Percentiles rank a stretch among this genome's conserved stretches.
Conservation (phyloP, 2,329 filamentous ascomycete genomes). For the Calcarisporium arbuscula region DNA sequence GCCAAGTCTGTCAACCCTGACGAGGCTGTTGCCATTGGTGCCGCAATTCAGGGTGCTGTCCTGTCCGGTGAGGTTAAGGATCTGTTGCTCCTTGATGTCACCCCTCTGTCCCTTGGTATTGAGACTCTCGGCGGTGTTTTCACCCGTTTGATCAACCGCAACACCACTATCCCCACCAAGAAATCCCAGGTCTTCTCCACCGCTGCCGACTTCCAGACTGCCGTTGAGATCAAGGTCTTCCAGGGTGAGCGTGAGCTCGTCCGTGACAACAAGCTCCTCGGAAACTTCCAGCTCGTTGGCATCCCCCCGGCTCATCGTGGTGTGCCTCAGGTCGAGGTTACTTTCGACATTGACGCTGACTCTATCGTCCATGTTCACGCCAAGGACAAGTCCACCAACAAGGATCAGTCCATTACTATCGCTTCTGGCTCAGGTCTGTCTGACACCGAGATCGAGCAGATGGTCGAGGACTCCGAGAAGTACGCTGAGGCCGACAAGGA, state of each 20-base stretch:
- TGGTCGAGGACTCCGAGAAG: conserved; percentile 97
- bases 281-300: conserved; percentile 98
- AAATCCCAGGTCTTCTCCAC: conserved; percentile 99
- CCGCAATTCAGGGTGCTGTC: conserved; percentile 93
- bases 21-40: conserved; percentile 96
- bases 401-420: conserved; percentile 99
- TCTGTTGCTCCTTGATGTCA: conserved; percentile 90
- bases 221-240: conserved; percentile 99
- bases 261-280: conserved; percentile 95
- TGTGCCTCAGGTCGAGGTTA: conserved; percentile 95
- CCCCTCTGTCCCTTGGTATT: conserved; percentile 93
- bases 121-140: conserved; percentile 98
- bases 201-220: conserved; percentile 95
- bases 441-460: conserved; percentile 88
- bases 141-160: conserved; percentile 96
- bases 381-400: conserved; percentile 98
- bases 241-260: conserved; percentile 99
- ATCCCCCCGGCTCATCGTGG: conserved; percentile 94
- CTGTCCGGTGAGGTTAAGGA: conserved; percentile 96
- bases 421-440: conserved; percentile 95
- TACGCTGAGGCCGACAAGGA: conserved; percentile 94
- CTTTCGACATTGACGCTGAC: conserved; percentile 97
- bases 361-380: conserved; percentile 97
- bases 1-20: conserved; percentile 98
- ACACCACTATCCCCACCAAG: conserved; percentile 98